Evolutionary conservation across 768 basidiomycete species (phyloP).

Genomic region (Suillus brevipes): DNA sequence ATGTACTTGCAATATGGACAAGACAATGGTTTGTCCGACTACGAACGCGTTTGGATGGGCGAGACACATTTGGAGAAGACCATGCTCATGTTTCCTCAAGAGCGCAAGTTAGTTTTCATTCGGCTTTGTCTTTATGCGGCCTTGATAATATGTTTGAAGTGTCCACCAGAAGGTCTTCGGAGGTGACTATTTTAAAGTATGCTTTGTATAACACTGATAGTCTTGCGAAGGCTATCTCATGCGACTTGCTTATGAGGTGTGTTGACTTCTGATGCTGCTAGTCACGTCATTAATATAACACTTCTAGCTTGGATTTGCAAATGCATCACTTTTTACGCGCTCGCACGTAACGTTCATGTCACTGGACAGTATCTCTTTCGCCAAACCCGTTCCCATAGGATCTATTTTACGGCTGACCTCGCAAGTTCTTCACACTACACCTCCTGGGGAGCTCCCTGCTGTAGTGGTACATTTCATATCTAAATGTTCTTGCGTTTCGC

Average conservation of each 20-base stretch:
- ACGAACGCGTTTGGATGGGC: slow-evolving; percentile 69
- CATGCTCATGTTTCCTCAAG: slow-evolving; percentile 84
- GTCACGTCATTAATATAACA: not conserved
- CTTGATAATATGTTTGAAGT: slow-evolving; percentile 33
- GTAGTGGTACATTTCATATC: slow-evolving; percentile 51
- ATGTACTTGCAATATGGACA: slow-evolving; percentile 64
- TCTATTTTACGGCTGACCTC: slow-evolving; percentile 76
- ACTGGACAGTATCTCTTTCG: slow-evolving; percentile 78
- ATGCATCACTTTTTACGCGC: slow-evolving; percentile 66
- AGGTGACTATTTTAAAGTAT: slow-evolving; percentile 38
- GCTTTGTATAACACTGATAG: not conserved
- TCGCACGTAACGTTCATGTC: slow-evolving; percentile 71
- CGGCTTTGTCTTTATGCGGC: not conserved
- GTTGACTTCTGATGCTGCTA: slow-evolving; percentile 3
- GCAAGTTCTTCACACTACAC: slow-evolving; percentile 59
- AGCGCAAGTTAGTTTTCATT: slow-evolving; percentile 61
- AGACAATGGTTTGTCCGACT: slow-evolving; percentile 26
- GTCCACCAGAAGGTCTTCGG: slow-evolving; percentile 85
- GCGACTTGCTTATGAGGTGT: slow-evolving; percentile 72
- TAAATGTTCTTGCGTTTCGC: not conserved
- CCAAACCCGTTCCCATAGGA: slow-evolving; percentile 80
- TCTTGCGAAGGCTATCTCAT: slow-evolving; percentile 45
- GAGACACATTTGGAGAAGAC: slow-evolving; percentile 69
- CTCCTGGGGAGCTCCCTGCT: slow-evolving; percentile 33
- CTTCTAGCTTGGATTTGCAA: slow-evolving; percentile 68